A percentile compares a stretch with the other conserved stretches of the same genome.
Evolutionary conservation across 2,329 filamentous ascomycete species (phyloP).

Genomic region (Cercospora citrullina): DNA sequence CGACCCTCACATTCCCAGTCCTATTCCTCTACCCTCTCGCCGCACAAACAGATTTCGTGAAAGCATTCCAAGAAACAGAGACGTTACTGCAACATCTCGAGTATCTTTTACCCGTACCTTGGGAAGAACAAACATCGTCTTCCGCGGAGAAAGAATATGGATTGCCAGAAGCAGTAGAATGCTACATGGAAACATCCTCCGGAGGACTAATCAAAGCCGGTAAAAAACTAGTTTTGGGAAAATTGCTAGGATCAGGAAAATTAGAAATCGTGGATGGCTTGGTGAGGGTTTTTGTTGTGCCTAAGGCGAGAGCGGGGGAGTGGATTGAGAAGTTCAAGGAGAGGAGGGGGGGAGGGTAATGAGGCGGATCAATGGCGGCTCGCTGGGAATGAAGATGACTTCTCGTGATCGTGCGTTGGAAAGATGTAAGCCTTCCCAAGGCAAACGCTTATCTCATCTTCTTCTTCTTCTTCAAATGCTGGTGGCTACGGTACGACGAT

Average conservation of each 20-base stretch:
- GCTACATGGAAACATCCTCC: slow-evolving; percentile 78
- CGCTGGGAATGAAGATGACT: not conserved
- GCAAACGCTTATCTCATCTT: not conserved
- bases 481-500: not conserved
- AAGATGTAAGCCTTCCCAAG: not conserved
- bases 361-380: not conserved
- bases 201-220: slow-evolving; percentile 88
- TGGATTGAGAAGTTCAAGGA: slow-evolving; percentile 87
- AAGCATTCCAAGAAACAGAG: slow-evolving; percentile 77
- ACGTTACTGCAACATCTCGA: slow-evolving; percentile 72
- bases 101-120: slow-evolving; percentile 85
- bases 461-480: not conserved
- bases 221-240: slow-evolving; percentile 75
- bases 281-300: slow-evolving; percentile 79
- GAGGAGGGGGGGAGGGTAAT: slow-evolving; percentile 50
- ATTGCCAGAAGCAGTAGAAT: slow-evolving; percentile 63
- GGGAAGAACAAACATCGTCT: slow-evolving; percentile 54
- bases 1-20: slow-evolving; percentile 71
- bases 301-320: slow-evolving; percentile 64
- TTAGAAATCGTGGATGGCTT: slow-evolving; percentile 86
- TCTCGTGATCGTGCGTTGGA: not conserved
- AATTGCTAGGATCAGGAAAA: slow-evolving; percentile 72
- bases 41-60: slow-evolving; percentile 85
- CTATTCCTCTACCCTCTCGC: slow-evolving; percentile 83
- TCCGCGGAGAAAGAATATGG: not conserved